These are phyloP conservation scores for Yamadazyma pseudoaaseri DNA, from an alignment of 1,139 yeast genomes.

Conservation along the genomic window DNA sequence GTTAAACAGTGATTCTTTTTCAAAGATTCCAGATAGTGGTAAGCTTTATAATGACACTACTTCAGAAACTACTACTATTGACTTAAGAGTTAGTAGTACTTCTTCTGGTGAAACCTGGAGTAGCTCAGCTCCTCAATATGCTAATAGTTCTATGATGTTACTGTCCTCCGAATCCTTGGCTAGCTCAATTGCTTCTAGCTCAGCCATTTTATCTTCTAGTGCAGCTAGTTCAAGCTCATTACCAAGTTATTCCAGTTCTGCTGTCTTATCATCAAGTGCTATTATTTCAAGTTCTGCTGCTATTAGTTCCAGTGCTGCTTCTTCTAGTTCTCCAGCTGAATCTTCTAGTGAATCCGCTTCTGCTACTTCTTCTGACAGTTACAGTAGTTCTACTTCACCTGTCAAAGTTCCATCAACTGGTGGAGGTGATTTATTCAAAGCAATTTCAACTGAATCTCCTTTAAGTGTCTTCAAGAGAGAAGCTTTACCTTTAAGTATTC, in stretches of 20 bases:
- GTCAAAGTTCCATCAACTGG: slow-evolving; percentile 7
- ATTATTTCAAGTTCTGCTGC: slow-evolving; percentile 1
- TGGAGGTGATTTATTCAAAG: slow-evolving; percentile 42
- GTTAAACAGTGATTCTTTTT: not conserved
- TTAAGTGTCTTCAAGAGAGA: slow-evolving; percentile 47
- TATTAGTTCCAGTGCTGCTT: slow-evolving; percentile 1
- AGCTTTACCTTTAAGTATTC: slow-evolving; percentile 48
- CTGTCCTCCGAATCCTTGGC: slow-evolving; percentile 2
- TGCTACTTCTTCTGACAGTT: slow-evolving; percentile 9
- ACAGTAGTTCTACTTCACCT: slow-evolving; percentile 10
- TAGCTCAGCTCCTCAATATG: slow-evolving; percentile 6
- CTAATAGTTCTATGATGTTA: slow-evolving; percentile 9
- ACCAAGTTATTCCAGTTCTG: not conserved
- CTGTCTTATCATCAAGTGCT: not conserved
- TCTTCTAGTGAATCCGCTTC: slow-evolving; percentile 6
- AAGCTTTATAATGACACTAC: not conserved
- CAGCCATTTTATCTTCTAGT: slow-evolving; percentile 3
- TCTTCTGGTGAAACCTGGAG: slow-evolving; percentile 3
- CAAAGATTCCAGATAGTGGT: not conserved
- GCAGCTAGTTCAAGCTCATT: not conserved
- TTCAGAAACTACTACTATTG: slow-evolving; percentile 12
- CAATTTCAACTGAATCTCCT: slow-evolving; percentile 51
- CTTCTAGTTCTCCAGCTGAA: slow-evolving; percentile 3
- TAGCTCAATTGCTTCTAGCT: slow-evolving; percentile 4
- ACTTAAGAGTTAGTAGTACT: slow-evolving; percentile 17